Conservation (phyloP, 73 alveolate species). For the Diophrys appendiculata region DNA sequence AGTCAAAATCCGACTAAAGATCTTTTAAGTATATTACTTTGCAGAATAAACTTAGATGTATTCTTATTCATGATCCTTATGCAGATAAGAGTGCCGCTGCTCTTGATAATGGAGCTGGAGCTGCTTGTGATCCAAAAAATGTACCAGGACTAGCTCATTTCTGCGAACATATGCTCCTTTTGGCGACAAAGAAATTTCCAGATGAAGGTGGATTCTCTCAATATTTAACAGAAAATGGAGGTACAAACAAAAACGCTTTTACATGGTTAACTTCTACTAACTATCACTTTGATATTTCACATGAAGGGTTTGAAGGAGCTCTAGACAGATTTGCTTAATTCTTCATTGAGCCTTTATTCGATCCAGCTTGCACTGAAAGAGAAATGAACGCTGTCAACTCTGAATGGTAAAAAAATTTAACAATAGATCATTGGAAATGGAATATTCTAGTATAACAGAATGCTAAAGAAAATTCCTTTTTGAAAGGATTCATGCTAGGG, state of each 20-base stretch:
- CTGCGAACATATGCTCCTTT: conserved; percentile 94
- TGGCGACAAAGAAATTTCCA: conserved; percentile 90
- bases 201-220: conserved; percentile 75
- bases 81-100: background rate
- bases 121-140: conserved; percentile 60
- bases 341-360: conserved; percentile 73
- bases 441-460: conserved; percentile 41
- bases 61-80: conserved; percentile 10
- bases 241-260: conserved; percentile 90
- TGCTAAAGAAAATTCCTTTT: conserved; percentile 45
- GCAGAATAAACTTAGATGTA: conserved; percentile 11
- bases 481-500: conserved; percentile 70
- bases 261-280: conserved; percentile 67
- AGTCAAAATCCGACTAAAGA: too few relatives aligned
- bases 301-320: conserved; percentile 70
- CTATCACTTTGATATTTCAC: conserved; percentile 59
- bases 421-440: conserved; percentile 71
- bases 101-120: background rate
- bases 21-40: too few relatives aligned
- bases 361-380: conserved; percentile 61
- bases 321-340: conserved; percentile 79
- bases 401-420: conserved; percentile 70
- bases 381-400: conserved; percentile 86
- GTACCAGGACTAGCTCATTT: conserved; percentile 92
- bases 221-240: conserved; percentile 83